phyloP scores from a whole-genome alignment of 306 rosid genomes.

The Prunus fruticosa region DNA sequence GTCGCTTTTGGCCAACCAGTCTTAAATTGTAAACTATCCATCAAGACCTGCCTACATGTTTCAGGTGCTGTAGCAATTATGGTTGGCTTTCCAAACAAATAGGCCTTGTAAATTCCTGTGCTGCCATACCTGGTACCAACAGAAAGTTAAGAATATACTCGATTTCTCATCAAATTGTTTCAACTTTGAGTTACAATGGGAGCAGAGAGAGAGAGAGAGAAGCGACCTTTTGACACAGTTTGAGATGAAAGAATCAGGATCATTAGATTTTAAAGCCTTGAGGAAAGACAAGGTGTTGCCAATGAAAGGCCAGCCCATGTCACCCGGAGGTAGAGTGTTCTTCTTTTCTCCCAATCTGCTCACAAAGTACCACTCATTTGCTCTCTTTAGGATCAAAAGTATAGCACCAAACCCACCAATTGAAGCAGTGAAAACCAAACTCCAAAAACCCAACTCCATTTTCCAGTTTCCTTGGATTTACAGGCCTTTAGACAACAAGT shows the following conservation, averaged over 20 bases:
- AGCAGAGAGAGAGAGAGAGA: background rate
- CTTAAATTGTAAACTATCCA: slow-evolving; percentile 31
- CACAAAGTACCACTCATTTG: slow-evolving; percentile 52
- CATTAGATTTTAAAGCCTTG: slow-evolving; percentile 19
- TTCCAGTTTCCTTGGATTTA: slow-evolving; percentile 1
- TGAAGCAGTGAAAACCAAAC: slow-evolving; percentile 17
- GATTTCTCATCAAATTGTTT: background rate
- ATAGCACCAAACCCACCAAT: slow-evolving; percentile 43
- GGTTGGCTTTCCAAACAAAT: slow-evolving; percentile 43
- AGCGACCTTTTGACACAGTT: slow-evolving; percentile 32
- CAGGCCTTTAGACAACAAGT: background rate
- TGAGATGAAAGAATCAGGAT: slow-evolving; percentile 43
- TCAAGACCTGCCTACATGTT: slow-evolving; percentile 28
- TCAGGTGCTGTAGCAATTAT: slow-evolving; percentile 43
- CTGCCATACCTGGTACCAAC: slow-evolving; percentile 26
- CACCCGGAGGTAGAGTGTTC: slow-evolving; percentile 43
- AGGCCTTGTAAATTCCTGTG: slow-evolving; percentile 35
- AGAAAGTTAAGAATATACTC: background rate
- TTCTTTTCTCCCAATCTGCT: slow-evolving; percentile 13
- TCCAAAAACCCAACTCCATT: slow-evolving; percentile 21
- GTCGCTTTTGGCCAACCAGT: slow-evolving; percentile 40
- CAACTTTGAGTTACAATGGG: no score
- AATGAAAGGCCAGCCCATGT: slow-evolving; percentile 48
- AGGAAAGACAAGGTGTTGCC: slow-evolving; percentile 40
- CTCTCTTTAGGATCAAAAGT: slow-evolving; percentile 35